Conservation (phyloP, 257 asterid genomes). For the Apocynum venetum region DNA sequence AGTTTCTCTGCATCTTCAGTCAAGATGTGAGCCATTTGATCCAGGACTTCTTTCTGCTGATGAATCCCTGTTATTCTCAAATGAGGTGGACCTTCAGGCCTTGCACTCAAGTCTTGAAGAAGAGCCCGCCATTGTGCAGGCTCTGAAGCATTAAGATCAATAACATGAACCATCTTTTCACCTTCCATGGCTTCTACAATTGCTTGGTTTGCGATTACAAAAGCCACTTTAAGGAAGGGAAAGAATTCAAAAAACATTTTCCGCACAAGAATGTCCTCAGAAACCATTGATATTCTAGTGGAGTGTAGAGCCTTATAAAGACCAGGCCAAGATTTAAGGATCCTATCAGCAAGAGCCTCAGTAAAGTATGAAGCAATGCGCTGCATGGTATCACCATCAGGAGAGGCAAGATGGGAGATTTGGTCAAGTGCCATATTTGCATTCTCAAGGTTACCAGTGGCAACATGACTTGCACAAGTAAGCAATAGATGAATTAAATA, state of each 20-base stretch:
- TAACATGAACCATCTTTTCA: slow-evolving; percentile 83
- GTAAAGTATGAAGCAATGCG: slow-evolving; percentile 81
- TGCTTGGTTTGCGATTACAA: slow-evolving; percentile 72
- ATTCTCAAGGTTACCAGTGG: slow-evolving; percentile 66
- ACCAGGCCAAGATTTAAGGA: slow-evolving; percentile 81
- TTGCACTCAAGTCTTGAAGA: slow-evolving; percentile 83
- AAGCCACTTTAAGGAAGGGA: slow-evolving; percentile 78
- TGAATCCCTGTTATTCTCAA: slow-evolving; percentile 80
- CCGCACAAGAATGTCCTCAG: slow-evolving; percentile 64
- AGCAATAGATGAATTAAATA: slow-evolving; percentile 75
- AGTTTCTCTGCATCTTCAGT: slow-evolving; percentile 76
- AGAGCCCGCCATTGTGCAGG: slow-evolving; percentile 86
- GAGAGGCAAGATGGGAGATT: slow-evolving; percentile 78
- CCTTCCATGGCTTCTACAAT: slow-evolving; percentile 97
- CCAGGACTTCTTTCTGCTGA: slow-evolving; percentile 62
- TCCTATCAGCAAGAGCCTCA: slow-evolving; percentile 78
- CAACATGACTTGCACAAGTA: slow-evolving; percentile 81
- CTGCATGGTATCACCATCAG: slow-evolving; percentile 92
- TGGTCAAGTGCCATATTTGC: slow-evolving; percentile 90
- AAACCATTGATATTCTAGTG: slow-evolving; percentile 35
- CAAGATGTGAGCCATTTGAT: slow-evolving; percentile 75
- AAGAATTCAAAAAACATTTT: slow-evolving; percentile 76
- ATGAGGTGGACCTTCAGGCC: slow-evolving; percentile 98
- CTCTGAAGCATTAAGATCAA: slow-evolving; percentile 67
- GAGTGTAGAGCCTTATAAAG: slow-evolving; percentile 67